phyloP scores from a whole-genome alignment of 805 yeast species.

The Isabelozyma gotoi region DNA sequence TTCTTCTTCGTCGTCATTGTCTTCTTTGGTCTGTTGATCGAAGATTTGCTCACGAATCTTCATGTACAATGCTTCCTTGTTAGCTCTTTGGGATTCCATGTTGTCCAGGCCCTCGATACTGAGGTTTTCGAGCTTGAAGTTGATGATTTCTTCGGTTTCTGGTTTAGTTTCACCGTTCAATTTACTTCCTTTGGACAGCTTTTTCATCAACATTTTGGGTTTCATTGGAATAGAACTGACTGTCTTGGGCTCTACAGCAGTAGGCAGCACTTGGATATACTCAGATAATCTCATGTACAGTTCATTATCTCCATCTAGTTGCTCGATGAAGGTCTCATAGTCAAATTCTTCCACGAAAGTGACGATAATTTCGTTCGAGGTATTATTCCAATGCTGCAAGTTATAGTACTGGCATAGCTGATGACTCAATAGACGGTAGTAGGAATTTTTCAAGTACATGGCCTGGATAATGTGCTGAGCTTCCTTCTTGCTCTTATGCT shows the following conservation, averaged over 20 bases:
- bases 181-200: constrained; percentile 3
- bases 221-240: not conserved
- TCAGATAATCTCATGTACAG: constrained; percentile 8
- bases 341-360: constrained; percentile 13
- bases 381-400: constrained; percentile 48
- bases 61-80: constrained; percentile 35
- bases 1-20: constrained; percentile 13
- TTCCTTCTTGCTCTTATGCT: constrained; percentile 15
- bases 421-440: constrained; percentile 65
- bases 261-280: constrained; percentile 3
- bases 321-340: constrained; percentile 9
- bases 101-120: constrained; percentile 8
- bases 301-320: constrained; percentile 1
- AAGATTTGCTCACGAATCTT: constrained; percentile 41
- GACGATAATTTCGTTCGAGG: constrained; percentile 21
- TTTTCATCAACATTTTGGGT: constrained; percentile 16
- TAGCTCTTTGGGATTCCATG: constrained; percentile 27
- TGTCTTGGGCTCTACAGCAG: constrained; percentile 2
- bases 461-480: constrained; percentile 14
- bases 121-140: not conserved
- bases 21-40: constrained; percentile 8
- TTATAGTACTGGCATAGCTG: constrained; percentile 68
- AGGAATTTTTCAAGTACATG: constrained; percentile 57
- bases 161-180: not conserved
- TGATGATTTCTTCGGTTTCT: not conserved